Conservation (phyloP, 1,139 yeast species). For the Schizosaccharomyces versatilis region DNA sequence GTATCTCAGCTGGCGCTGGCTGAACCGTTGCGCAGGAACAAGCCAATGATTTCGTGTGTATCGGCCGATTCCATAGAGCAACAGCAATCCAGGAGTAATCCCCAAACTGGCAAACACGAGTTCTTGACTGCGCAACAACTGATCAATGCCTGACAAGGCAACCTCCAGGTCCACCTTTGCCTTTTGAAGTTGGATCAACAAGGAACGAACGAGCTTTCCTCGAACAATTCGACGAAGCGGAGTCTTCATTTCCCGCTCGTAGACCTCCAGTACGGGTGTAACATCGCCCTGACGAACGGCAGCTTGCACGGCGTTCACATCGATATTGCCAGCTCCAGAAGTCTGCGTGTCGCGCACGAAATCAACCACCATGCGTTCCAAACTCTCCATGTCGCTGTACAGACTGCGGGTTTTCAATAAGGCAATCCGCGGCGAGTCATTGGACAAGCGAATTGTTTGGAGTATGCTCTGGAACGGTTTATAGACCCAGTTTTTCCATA, state of each 20-base stretch:
- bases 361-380: slow-evolving; percentile 72
- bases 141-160: slow-evolving; percentile 78
- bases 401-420: slow-evolving; percentile 63
- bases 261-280: slow-evolving; percentile 54
- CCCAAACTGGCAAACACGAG: slow-evolving; percentile 80
- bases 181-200: slow-evolving; percentile 76
- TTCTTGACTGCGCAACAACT: slow-evolving; percentile 71
- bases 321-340: slow-evolving; percentile 6
- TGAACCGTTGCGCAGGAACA: no score
- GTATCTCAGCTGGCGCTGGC: background rate
- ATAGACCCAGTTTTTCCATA: background rate
- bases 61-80: slow-evolving; percentile 27
- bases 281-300: slow-evolving; percentile 43
- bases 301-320: slow-evolving; percentile 16
- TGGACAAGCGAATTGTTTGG: slow-evolving; percentile 25
- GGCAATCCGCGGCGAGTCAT: slow-evolving; percentile 45
- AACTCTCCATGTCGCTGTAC: slow-evolving; percentile 51
- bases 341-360: slow-evolving; percentile 24
- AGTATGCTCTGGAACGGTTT: background rate
- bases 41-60: slow-evolving; percentile 11
- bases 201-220: slow-evolving; percentile 55
- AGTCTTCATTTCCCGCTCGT: slow-evolving; percentile 49
- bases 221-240: slow-evolving; percentile 42
- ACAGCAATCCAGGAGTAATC: slow-evolving; percentile 53
- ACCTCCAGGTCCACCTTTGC: slow-evolving; percentile 87